phyloP scores from a whole-genome alignment of 2,329 filamentous ascomycete genomes.

The Pezicula radicicola region DNA sequence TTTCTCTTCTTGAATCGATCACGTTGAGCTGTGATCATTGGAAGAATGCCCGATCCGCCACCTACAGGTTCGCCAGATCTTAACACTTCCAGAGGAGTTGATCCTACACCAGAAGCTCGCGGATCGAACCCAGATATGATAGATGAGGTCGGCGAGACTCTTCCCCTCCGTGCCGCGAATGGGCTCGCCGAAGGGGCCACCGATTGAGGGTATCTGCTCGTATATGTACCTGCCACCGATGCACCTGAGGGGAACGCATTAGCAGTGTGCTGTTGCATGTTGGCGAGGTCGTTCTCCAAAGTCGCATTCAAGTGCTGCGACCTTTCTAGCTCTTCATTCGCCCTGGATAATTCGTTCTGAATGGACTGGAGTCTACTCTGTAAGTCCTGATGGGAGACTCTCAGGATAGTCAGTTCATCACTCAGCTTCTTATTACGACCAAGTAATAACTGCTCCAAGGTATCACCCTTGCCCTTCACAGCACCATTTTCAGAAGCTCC shows the following conservation, averaged over 20 bases:
- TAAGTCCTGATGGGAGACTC: conserved; percentile 91
- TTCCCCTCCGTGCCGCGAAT: conserved; percentile 57
- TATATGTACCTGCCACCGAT: conserved; percentile 89
- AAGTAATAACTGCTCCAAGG: conserved; percentile 84
- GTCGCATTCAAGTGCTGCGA: conserved; percentile 82
- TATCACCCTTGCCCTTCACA: conserved; percentile 66
- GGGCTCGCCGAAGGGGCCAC: conserved; percentile 40
- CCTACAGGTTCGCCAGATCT: conserved; percentile 63
- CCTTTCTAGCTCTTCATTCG: conserved; percentile 83
- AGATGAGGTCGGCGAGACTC: conserved; percentile 88
- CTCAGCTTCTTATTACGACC: conserved; percentile 95
- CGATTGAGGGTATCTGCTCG: conserved; percentile 72
- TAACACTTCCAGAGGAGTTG: conserved; percentile 51
- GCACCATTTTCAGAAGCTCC: conserved; percentile 42
- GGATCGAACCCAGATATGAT: conserved; percentile 97
- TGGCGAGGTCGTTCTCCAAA: conserved; percentile 87
- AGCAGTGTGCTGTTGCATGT: conserved; percentile 78
- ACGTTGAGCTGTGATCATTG: conserved; percentile 96
- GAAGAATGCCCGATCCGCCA: conserved; percentile 82
- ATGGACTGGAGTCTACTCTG: conserved; percentile 76
- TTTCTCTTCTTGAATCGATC: conserved; percentile 99
- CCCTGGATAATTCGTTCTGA: conserved; percentile 78
- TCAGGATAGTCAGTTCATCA: conserved; percentile 87
- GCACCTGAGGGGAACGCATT: conserved; percentile 86
- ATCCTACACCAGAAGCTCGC: conserved; percentile 44